Evolutionary conservation across 169 alveolate genomes (phyloP).

Genomic region (Toxoplasma gondii): DNA sequence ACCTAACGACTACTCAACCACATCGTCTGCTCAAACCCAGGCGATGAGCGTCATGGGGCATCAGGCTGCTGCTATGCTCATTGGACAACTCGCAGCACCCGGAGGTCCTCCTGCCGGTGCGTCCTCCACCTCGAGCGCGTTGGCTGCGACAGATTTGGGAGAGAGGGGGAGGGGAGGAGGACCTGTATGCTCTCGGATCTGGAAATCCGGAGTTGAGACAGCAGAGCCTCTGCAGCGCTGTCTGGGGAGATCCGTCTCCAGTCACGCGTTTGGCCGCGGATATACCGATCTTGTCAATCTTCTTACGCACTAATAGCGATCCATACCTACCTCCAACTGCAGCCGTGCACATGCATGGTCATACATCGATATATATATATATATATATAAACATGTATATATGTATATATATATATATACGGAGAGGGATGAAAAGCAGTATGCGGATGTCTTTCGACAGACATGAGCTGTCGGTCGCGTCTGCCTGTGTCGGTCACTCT

Average conservation of each 20-base stretch:
- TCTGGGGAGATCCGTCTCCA: too few relatives aligned
- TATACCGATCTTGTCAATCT: too few relatives aligned
- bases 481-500: too few relatives aligned
- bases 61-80: constrained; percentile 69
- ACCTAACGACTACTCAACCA: constrained; percentile 88
- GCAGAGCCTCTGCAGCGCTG: too few relatives aligned
- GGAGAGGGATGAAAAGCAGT: background rate
- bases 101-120: constrained; percentile 37
- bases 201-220: background rate
- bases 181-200: background rate
- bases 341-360: background rate
- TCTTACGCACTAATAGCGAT: too few relatives aligned
- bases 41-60: constrained; percentile 70
- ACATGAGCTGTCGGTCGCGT: too few relatives aligned
- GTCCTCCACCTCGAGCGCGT: too few relatives aligned
- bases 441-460: background rate
- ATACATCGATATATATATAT: background rate
- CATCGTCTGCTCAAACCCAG: constrained; percentile 65
- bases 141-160: background rate
- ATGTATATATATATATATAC: background rate
- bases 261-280: too few relatives aligned
- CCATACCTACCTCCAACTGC: too few relatives aligned
- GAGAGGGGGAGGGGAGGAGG: background rate
- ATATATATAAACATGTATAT: background rate
- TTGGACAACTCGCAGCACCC: constrained; percentile 47